Evolutionary conservation across 1,284 basidiomycete species (phyloP), one percentile per base, ranked within the genome.

Genomic region (Somion occarium): DNA sequence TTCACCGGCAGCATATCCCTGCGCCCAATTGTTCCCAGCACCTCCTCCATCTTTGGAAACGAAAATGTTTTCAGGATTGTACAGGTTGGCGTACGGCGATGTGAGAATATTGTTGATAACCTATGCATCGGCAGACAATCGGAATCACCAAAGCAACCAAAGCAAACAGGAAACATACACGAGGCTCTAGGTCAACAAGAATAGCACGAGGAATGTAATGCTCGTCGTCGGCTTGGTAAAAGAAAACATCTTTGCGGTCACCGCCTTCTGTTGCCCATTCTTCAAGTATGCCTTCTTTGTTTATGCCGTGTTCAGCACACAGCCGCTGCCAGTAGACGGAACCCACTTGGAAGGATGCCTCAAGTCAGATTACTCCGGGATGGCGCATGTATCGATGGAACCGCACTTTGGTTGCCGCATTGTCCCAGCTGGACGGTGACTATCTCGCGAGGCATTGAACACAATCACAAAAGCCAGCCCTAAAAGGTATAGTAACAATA

Each of bases 201-300:
- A 99, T 96, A 3, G 97, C 93, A 50, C 97, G 82, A 7, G 97
- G 97, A 59, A 99, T 95, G 69, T 99, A 99, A 65, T 98, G 96
- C 67, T 99, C 97, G 66, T 99, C 97, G 68, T 99, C 97, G 11
- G 97, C 97, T 69, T 99, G 97, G 69, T 99, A 99, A 73, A 99
- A 99, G 73, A 99, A 99, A 39, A 98, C 96, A 70, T 99, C 97
- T 65, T 99, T 99, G 60, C 97, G 79, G 70, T 99, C 97, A 3
- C 91, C 90, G 25, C 90, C 91, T 62, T 95, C 93, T 2, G 88
- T 91, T 2, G 93, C 93, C 90, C 91, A 95, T 57, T 97, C 93
- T 68, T 97, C 93, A 38, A 96, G 80, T 54, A 93, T 92, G 39
- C 95, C 94, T 60, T 93, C 89, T 50, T 88, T 88, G 65, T 83